phyloP scores from a whole-genome alignment of 306 rosid genomes.

The Acmispon strigosus region DNA sequence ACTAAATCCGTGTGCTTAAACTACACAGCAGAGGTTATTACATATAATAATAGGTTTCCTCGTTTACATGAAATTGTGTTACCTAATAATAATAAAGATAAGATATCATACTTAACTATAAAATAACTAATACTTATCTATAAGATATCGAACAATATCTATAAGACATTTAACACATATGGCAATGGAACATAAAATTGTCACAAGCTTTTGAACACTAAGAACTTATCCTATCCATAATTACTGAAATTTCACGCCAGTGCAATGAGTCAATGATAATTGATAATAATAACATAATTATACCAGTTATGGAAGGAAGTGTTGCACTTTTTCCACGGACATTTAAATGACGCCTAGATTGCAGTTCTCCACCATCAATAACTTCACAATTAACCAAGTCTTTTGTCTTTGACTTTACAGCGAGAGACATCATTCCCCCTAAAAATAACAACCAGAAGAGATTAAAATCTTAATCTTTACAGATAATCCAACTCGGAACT shows the following conservation, averaged over 20 bases:
- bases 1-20: too few species aligned
- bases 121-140: too few species aligned
- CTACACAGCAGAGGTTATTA: too few species aligned
- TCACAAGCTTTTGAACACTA: not conserved
- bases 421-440: conserved; percentile 99
- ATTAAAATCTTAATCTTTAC: conserved; percentile 1
- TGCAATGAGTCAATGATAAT: not conserved
- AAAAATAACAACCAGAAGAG: conserved; percentile 14
- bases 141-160: too few species aligned
- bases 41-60: too few species aligned
- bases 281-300: not conserved
- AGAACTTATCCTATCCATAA: not conserved
- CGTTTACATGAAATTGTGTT: too few species aligned
- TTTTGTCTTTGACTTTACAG: conserved; percentile 69
- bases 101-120: too few species aligned
- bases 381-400: conserved; percentile 77
- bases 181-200: conserved; percentile 9
- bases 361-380: conserved; percentile 89
- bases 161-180: too few species aligned
- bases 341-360: conserved; percentile 94
- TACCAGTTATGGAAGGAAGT: conserved; percentile 96
- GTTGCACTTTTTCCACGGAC: conserved; percentile 97
- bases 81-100: too few species aligned
- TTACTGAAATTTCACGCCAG: not conserved
- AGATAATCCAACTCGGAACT: conserved; percentile 5